Conservation (phyloP, 2,329 filamentous ascomycete species). For the Arachnopeziza araneosa region DNA sequence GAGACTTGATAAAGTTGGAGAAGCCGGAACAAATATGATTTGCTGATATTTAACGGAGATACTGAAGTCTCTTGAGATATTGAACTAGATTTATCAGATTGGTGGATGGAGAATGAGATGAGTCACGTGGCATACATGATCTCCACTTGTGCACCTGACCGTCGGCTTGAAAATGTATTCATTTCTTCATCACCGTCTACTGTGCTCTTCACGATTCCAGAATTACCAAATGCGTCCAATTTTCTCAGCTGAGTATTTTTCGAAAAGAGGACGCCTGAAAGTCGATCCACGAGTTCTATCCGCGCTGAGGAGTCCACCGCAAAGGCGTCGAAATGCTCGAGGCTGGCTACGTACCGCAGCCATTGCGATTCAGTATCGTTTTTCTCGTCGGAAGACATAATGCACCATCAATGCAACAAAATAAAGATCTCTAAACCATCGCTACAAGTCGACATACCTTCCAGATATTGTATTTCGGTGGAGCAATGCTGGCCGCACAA, state of each 20-base stretch:
- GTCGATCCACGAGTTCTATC: conserved; percentile 1
- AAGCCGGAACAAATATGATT: background rate
- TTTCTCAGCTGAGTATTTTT: background rate
- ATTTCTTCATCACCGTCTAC: too few species aligned
- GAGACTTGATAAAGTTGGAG: conserved; percentile 1
- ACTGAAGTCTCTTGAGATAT: conserved; percentile 1
- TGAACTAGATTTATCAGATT: background rate
- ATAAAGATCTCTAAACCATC: too few species aligned
- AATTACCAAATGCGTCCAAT: too few species aligned
- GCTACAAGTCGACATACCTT: background rate
- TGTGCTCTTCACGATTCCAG: too few species aligned
- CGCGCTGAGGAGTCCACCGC: background rate
- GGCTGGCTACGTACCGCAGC: background rate
- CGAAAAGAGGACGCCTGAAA: background rate
- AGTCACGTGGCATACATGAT: too few species aligned
- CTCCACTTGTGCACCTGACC: too few species aligned
- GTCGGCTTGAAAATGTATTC: too few species aligned
- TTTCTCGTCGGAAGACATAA: background rate
- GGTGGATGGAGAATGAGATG: background rate
- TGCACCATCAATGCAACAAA: background rate
- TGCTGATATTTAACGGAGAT: conserved; percentile 1
- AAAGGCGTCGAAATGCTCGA: conserved; percentile 1
- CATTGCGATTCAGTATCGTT: background rate
- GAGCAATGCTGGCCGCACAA: background rate
- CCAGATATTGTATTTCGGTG: background rate